Percentiles rank a stretch among this genome's conserved stretches.
Evolutionary conservation across 106 monocot genomes (phyloP).

Genomic region (Dendrobium nobile): DNA sequence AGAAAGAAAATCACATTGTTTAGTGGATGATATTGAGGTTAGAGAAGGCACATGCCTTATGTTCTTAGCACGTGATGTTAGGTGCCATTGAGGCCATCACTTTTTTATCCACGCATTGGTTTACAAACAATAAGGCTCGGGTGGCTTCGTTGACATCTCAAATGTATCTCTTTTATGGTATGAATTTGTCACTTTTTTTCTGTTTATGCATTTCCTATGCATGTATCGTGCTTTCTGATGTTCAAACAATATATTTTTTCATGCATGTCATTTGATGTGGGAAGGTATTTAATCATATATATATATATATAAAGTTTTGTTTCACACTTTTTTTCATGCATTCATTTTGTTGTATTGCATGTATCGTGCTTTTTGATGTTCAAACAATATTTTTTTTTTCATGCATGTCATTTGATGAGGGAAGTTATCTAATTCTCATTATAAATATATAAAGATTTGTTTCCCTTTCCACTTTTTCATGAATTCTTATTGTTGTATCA

Average conservation of each 20-base stretch:
- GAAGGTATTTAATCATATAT: not conserved
- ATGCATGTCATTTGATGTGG: not conserved
- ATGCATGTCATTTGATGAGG: not conserved
- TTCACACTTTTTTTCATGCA: too few species aligned
- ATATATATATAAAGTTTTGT: too few species aligned
- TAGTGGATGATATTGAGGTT: not conserved
- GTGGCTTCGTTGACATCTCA: not conserved
- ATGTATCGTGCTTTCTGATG: not conserved
- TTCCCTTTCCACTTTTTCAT: not conserved
- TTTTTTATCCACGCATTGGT: not conserved
- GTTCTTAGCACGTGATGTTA: not conserved
- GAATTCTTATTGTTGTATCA: not conserved
- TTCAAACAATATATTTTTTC: not conserved
- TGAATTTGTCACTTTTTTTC: not conserved
- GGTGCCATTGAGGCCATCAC: not conserved
- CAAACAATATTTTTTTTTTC: not conserved
- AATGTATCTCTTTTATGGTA: not conserved
- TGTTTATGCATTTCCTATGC: not conserved
- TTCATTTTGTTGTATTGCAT: not conserved
- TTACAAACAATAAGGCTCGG: not conserved
- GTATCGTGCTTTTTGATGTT: not conserved
- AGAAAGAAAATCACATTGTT: not conserved
- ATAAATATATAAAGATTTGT: not conserved
- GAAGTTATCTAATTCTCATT: not conserved
- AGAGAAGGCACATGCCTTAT: not conserved